phyloP scores from a whole-genome alignment of 164 flowering plant species.

The Aristolochia californica region DNA sequence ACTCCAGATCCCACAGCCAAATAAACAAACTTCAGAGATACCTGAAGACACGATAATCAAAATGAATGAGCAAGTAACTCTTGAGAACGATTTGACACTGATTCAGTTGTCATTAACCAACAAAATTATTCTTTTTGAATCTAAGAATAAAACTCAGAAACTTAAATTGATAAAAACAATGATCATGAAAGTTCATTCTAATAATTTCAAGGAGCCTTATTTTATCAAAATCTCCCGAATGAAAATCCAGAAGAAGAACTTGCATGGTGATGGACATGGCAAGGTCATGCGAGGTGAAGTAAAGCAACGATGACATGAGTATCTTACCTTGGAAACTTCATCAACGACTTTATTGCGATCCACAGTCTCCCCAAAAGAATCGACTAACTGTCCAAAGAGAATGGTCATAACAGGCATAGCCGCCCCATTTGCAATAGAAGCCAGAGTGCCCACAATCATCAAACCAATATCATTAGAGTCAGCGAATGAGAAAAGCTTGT shows the following conservation, averaged over 20 bases:
- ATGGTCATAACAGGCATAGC: slow-evolving; percentile 38
- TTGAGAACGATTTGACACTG: no score
- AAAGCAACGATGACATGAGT: no score
- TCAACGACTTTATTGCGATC: slow-evolving; percentile 13
- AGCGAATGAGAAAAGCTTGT: slow-evolving; percentile 21
- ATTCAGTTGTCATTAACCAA: no score
- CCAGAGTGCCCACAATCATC: slow-evolving; percentile 27
- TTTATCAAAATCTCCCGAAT: no score
- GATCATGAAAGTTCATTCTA: no score
- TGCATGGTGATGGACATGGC: no score
- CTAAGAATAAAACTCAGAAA: no score
- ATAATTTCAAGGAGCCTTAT: no score
- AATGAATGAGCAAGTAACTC: no score
- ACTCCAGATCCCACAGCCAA: slow-evolving; percentile 8
- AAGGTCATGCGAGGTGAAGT: neutral
- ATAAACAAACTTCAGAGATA: slow-evolving; percentile 8
- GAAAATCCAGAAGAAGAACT: no score
- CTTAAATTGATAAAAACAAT: no score
- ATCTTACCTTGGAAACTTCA: slow-evolving; percentile 29
- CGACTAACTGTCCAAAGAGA: slow-evolving; percentile 26
- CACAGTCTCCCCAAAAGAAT: slow-evolving; percentile 22
- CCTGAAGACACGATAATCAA: neutral
- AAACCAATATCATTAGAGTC: slow-evolving; percentile 10
- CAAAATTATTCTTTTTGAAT: no score
- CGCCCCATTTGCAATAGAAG: slow-evolving; percentile 33